Percentiles rank a stretch among this genome's conserved stretches.
Evolutionary conservation across 768 basidiomycete species (phyloP).

Genomic region (Psilocybe tampanensis): DNA sequence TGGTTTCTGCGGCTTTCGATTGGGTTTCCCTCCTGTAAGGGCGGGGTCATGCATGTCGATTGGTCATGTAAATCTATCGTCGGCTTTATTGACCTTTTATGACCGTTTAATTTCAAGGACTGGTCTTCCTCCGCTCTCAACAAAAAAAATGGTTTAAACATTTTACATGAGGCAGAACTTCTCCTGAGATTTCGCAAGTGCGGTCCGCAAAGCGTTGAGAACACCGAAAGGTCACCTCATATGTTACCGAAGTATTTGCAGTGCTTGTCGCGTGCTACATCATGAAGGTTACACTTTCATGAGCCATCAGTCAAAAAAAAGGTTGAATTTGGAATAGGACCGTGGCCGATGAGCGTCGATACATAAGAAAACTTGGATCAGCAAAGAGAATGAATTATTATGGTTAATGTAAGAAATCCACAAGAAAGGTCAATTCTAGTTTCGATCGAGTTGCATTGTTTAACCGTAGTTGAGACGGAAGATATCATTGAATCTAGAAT

Average conservation of each 20-base stretch:
- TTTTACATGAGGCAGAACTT: too few species aligned
- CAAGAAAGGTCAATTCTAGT: slow-evolving; percentile 16
- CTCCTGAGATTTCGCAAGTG: too few species aligned
- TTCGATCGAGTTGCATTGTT: slow-evolving; percentile 9
- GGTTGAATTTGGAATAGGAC: too few species aligned
- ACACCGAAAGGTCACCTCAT: background rate
- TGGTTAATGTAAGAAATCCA: slow-evolving; percentile 21
- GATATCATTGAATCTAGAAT: slow-evolving; percentile 76
- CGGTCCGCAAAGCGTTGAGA: too few species aligned
- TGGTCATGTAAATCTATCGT: too few species aligned
- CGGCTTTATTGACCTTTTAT: too few species aligned
- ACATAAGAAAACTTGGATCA: background rate
- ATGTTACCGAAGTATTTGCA: background rate
- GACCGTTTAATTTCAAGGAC: too few species aligned
- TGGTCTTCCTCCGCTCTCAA: too few species aligned
- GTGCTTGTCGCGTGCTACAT: background rate
- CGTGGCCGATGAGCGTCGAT: background rate
- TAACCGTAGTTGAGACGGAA: slow-evolving; percentile 86
- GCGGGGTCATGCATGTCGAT: too few species aligned
- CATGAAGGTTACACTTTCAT: background rate
- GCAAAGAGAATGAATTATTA: slow-evolving; percentile 10
- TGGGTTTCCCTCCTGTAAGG: too few species aligned
- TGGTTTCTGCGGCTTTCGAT: too few species aligned
- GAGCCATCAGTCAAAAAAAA: background rate
- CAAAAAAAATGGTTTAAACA: too few species aligned